Conservation (phyloP, 2,329 filamentous ascomycete species). For the Lecanicillium sp. region DNA sequence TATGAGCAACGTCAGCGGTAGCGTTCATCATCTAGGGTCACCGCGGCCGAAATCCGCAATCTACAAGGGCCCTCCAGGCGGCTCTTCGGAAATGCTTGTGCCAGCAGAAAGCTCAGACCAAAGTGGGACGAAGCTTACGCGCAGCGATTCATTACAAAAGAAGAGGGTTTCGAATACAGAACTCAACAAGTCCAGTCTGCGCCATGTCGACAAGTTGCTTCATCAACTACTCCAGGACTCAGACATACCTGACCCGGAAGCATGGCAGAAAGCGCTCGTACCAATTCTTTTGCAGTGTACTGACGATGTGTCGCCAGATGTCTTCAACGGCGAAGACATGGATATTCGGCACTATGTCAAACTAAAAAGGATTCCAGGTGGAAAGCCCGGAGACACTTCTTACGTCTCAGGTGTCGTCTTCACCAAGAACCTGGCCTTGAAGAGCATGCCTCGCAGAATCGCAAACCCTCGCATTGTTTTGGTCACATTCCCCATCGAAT, state of each 20-base stretch:
- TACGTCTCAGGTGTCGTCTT: slow-evolving; percentile 97
- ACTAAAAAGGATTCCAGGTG: slow-evolving; percentile 90
- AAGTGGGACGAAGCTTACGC: slow-evolving; percentile 47
- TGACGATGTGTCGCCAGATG: slow-evolving; percentile 89
- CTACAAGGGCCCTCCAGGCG: slow-evolving; percentile 47
- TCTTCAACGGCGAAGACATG: slow-evolving; percentile 86
- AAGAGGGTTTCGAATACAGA: slow-evolving; percentile 68
- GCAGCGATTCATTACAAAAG: slow-evolving; percentile 77
- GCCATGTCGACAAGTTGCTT: slow-evolving; percentile 80
- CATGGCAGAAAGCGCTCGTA: slow-evolving; percentile 85
- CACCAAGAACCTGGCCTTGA: slow-evolving; percentile 91
- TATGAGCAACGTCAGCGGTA: slow-evolving; percentile 72
- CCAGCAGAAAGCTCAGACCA: slow-evolving; percentile 37
- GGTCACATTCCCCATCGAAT: slow-evolving; percentile 92
- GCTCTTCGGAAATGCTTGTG: slow-evolving; percentile 43
- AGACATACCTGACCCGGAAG: slow-evolving; percentile 60
- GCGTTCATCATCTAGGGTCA: slow-evolving; percentile 60
- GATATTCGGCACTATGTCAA: slow-evolving; percentile 98
- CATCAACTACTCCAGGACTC: slow-evolving; percentile 76
- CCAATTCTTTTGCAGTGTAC: slow-evolving; percentile 87
- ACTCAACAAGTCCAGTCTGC: slow-evolving; percentile 77
- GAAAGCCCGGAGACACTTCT: slow-evolving; percentile 81
- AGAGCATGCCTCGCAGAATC: slow-evolving; percentile 90
- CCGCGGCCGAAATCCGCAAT: slow-evolving; percentile 55
- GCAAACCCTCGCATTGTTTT: slow-evolving; percentile 79